These are phyloP conservation scores for Diaporthe sp. DNA, from an alignment of 2,329 filamentous ascomycete species.

Conservation along the genomic window DNA sequence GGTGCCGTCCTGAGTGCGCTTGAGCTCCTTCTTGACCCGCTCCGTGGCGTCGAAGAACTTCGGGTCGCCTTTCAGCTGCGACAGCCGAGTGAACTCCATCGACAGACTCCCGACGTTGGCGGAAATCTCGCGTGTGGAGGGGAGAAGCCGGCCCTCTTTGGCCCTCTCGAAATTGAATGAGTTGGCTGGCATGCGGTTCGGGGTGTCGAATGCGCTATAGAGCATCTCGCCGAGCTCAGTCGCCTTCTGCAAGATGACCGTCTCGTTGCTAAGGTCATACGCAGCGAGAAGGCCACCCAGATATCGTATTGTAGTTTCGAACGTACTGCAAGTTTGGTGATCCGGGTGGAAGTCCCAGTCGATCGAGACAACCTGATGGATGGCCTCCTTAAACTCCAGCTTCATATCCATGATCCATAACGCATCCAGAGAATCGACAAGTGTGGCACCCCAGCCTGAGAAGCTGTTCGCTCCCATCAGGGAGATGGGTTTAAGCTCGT, in stretches of 20 bases:
- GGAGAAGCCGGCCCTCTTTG: constrained; percentile 49
- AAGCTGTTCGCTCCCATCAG: constrained; percentile 58
- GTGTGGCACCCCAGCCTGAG: constrained; percentile 66
- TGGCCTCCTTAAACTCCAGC: constrained; percentile 64
- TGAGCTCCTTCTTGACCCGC: constrained; percentile 76
- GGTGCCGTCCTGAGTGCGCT: constrained; percentile 72
- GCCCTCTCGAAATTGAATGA: constrained; percentile 56
- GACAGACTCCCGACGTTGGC: constrained; percentile 72
- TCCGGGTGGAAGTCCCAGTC: constrained; percentile 60
- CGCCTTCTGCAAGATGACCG: constrained; percentile 59
- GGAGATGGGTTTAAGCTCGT: constrained; percentile 64
- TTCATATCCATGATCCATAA: constrained; percentile 69
- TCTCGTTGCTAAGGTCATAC: constrained; percentile 61
- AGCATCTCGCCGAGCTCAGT: constrained; percentile 65
- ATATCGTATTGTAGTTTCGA: constrained; percentile 71
- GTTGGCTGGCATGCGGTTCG: constrained; percentile 61
- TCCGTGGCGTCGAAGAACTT: constrained; percentile 83
- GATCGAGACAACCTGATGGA: constrained; percentile 60
- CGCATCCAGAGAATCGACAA: constrained; percentile 69
- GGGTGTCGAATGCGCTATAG: constrained; percentile 64
- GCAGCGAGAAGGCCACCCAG: constrained; percentile 63
- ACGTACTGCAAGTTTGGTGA: constrained; percentile 60
- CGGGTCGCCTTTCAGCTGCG: constrained; percentile 76
- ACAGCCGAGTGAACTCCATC: constrained; percentile 79
- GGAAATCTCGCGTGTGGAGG: constrained; percentile 50